Conservation (phyloP, 805 yeast species). For the Ascoidea asiatica region DNA sequence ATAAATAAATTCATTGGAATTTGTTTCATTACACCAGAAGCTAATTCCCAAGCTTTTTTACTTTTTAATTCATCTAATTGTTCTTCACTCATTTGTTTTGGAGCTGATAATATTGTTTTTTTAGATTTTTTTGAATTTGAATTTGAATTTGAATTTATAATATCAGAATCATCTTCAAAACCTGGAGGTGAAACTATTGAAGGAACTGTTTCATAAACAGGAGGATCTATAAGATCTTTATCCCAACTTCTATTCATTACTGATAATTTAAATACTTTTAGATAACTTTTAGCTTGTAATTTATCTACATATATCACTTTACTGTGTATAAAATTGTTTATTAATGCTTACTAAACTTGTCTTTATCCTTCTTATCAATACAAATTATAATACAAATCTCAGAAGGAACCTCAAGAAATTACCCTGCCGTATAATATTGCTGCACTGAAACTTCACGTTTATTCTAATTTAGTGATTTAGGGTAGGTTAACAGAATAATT, state of each 20-base stretch:
- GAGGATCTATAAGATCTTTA: not conserved
- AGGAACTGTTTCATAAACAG: not conserved
- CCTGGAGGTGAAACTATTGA: not conserved
- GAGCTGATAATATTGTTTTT: not conserved
- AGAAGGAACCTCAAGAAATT: no score
- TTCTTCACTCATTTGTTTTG: not conserved
- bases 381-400: no score
- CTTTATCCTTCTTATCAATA: no score
- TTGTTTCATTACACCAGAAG: slow-evolving; percentile 66
- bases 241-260: not conserved
- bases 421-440: no score
- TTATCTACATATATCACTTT: no score
- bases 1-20: slow-evolving; percentile 85
- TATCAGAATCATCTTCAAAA: not conserved
- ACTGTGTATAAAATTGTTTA: no score
- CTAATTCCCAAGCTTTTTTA: slow-evolving; percentile 78
- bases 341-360: no score
- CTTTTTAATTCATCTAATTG: slow-evolving; percentile 20
- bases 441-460: no score
- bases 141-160: not conserved
- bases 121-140: not conserved
- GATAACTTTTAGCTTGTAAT: no score
- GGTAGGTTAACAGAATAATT: no score
- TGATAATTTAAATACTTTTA: no score
- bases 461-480: no score